Evolutionary conservation across 768 basidiomycete species (phyloP).

Genomic region (Naematelia aurantialba): DNA sequence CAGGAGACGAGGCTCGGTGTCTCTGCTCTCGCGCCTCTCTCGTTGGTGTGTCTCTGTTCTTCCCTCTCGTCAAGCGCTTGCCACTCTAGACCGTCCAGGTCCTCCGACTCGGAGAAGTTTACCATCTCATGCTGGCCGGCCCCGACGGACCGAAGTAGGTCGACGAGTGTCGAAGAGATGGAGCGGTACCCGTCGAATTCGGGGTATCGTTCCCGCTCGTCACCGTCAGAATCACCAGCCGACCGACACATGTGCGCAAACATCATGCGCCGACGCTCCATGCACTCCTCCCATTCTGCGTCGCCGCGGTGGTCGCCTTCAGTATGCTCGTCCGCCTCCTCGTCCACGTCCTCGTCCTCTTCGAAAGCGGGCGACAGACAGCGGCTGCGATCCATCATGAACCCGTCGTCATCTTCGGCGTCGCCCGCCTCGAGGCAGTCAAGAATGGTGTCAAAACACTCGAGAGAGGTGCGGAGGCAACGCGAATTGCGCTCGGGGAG

Average conservation of each 20-base stretch:
- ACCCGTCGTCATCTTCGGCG: constrained; percentile 3
- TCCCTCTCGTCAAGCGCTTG: neutral
- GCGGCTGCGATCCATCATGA: neutral
- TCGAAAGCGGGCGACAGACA: neutral
- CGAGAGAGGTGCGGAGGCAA: constrained; percentile 16
- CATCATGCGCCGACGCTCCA: constrained; percentile 45
- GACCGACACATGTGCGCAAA: constrained; percentile 35
- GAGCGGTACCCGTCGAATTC: constrained; percentile 42
- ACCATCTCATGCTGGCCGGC: neutral
- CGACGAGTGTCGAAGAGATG: constrained; percentile 34
- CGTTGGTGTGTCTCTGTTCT: no score
- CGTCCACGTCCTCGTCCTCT: constrained; percentile 10
- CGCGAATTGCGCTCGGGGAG: constrained; percentile 68
- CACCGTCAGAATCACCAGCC: constrained; percentile 4
- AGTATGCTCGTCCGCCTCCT: constrained; percentile 12
- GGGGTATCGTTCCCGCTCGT: constrained; percentile 17
- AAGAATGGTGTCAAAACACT: constrained; percentile 9
- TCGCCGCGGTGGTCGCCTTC: constrained; percentile 19
- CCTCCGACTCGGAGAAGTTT: neutral
- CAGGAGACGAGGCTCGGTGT: neutral
- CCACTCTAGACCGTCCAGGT: neutral
- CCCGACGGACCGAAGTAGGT: constrained; percentile 9
- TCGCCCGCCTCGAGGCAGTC: neutral
- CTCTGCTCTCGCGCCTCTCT: neutral
- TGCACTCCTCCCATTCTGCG: constrained; percentile 45